A percentile compares a stretch with the other conserved stretches of the same genome.
phyloP scores from a whole-genome alignment of 305 asterid species.

The Solanum hybrid region DNA sequence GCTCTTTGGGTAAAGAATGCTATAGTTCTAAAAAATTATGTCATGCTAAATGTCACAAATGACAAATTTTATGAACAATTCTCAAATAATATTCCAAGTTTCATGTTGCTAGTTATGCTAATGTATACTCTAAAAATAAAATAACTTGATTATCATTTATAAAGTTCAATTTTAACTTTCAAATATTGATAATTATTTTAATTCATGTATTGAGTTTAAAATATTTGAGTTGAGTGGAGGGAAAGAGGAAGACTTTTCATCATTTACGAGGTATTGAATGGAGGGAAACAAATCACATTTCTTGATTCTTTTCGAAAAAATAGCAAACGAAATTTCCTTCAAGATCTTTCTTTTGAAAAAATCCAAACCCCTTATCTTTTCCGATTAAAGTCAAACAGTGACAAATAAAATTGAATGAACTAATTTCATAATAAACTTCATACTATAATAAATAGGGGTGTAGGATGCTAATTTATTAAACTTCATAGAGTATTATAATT shows the following conservation, averaged over 20 bases:
- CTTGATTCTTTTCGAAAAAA: not conserved
- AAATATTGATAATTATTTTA: not conserved
- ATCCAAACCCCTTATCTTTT: not conserved
- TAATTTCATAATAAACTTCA: not conserved
- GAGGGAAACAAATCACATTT: not conserved
- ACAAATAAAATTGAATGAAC: rapidly evolving
- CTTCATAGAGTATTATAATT: no score
- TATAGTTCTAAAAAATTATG: not conserved
- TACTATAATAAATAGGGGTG: not conserved
- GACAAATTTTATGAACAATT: not conserved
- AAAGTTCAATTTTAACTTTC: not conserved
- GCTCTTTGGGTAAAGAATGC: not conserved
- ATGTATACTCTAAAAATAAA: not conserved
- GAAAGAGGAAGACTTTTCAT: not conserved
- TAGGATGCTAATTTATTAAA: no score
- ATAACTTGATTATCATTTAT: not conserved
- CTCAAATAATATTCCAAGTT: not conserved
- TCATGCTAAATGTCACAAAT: not conserved
- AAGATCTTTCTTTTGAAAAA: not conserved
- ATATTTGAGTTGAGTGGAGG: not conserved
- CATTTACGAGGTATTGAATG: not conserved
- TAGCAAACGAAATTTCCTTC: not conserved
- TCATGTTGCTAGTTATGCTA: not conserved
- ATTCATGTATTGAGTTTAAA: not conserved
- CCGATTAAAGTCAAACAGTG: not conserved